These are phyloP conservation scores for Lentinus tigrinus DNA, from an alignment of 768 basidiomycete species.

Conservation along the genomic window DNA sequence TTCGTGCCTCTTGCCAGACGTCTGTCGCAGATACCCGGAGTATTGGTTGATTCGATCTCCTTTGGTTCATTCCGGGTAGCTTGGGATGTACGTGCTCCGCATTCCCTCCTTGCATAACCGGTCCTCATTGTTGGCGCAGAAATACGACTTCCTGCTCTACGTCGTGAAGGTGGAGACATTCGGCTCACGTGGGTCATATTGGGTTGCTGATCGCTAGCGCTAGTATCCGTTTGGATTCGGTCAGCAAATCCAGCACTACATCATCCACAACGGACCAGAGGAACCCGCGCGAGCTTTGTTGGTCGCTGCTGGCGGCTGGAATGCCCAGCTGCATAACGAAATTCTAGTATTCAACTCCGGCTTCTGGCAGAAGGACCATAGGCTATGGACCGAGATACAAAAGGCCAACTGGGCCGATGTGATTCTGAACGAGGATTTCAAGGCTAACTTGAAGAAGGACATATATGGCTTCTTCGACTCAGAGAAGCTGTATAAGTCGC, in stretches of 20 bases:
- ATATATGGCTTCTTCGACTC: slow-evolving; percentile 80
- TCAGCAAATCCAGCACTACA: slow-evolving; percentile 36
- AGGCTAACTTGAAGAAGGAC: slow-evolving; percentile 67
- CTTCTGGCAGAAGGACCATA: slow-evolving; percentile 61
- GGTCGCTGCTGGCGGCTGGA: slow-evolving; percentile 50
- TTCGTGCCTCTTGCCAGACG: slow-evolving; percentile 51
- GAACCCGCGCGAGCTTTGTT: slow-evolving; percentile 52
- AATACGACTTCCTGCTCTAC: slow-evolving; percentile 57
- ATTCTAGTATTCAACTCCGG: slow-evolving; percentile 78
- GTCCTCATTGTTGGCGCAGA: slow-evolving; percentile 31
- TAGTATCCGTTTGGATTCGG: slow-evolving; percentile 29
- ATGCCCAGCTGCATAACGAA: slow-evolving; percentile 58
- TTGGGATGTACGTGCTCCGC: slow-evolving; percentile 53
- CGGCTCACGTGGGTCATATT: neutral
- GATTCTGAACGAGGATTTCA: slow-evolving; percentile 68
- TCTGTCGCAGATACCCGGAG: slow-evolving; percentile 44
- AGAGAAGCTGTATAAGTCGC: slow-evolving; percentile 66
- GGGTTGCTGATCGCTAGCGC: neutral
- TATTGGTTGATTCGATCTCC: slow-evolving; percentile 48
- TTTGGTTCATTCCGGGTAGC: slow-evolving; percentile 53
- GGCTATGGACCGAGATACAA: slow-evolving; percentile 50
- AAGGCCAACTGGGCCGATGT: slow-evolving; percentile 73
- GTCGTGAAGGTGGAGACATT: slow-evolving; percentile 41
- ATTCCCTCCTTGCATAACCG: neutral
- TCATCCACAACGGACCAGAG: slow-evolving; percentile 64